Evolutionary conservation across 2,329 filamentous ascomycete species (phyloP), one percentile per base, ranked within the genome.

Genomic region (Dendrostoma leiphaemia): DNA sequence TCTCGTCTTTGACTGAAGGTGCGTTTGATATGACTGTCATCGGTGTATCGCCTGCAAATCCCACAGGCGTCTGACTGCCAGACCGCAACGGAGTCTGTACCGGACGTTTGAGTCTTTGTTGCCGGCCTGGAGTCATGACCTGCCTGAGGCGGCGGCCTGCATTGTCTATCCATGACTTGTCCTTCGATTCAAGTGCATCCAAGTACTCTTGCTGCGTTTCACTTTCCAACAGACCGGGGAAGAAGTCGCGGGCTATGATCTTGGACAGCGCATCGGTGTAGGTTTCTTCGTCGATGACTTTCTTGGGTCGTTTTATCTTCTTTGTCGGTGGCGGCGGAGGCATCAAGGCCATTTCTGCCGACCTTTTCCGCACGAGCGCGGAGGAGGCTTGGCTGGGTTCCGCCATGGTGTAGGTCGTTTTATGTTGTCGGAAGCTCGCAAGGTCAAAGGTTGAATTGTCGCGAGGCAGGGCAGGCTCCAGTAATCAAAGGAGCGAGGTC

Each of bases 191-290:
- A 8, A 97, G 74, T 0, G 94, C 94, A 65, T 95, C 88, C 28
- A 99, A 78, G 63, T 97, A 97, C 64, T 99, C 94, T 67, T 91
- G 86, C 69, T 97, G 91, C 1, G 87, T 88, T 63, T 96, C 86
- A 13, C 86, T 86, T 68, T 97, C 91, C 4, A 92, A 75, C 0
- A 99, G 79, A 0, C 93, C 94, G 0, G 94, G 94, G 65, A 97
- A 99, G 76, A 96, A 99, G 76, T 99, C 94, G 61, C 94, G 86
- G 9, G 91, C 90, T 59, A 99, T 96, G 67, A 99, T 97, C 62
- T 94, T 88, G 0, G 92, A 96, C 26, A 99, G 79, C 1, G 90
- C 89, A 54, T 91, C 85, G 2, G 91, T 94, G 71, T 99, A 99
- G 50, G 88, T 85, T 62, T 99, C 93, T 77, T 99, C 94, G 69